Conservation (phyloP, 805 yeast genomes). For the Wickerhamiella parazyma region DNA sequence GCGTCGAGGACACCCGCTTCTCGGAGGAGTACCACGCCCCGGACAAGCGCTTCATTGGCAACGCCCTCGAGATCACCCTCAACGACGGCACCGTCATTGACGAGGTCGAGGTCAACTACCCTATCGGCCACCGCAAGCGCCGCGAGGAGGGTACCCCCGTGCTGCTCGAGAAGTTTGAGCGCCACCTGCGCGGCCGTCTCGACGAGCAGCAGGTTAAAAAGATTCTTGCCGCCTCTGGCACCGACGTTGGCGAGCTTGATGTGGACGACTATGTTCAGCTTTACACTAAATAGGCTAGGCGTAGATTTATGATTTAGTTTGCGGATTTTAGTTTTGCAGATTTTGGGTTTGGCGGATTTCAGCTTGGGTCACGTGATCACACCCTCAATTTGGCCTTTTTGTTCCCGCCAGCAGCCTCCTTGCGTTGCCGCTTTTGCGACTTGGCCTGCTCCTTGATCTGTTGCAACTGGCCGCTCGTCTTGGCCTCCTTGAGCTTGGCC, state of each 20-base stretch:
- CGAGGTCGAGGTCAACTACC: constrained; percentile 41
- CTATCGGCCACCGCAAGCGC: constrained; percentile 46
- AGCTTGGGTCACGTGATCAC: too few relatives aligned
- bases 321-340: too few relatives aligned
- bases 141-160: constrained; percentile 49
- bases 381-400: not conserved
- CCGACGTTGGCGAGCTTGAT: constrained; percentile 30
- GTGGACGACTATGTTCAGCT: constrained; percentile 37
- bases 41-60: constrained; percentile 43
- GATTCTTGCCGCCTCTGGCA: constrained; percentile 28
- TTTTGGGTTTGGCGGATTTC: too few relatives aligned
- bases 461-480: not conserved
- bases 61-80: constrained; percentile 37
- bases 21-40: constrained; percentile 43
- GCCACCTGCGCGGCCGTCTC: constrained; percentile 37
- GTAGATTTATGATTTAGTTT: too few relatives aligned
- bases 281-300: constrained; percentile 26
- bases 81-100: constrained; percentile 41
- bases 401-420: not conserved
- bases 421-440: not conserved
- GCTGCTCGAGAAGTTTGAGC: constrained; percentile 36
- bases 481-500: not conserved
- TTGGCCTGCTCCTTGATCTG: not conserved
- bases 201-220: constrained; percentile 27
- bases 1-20: constrained; percentile 38